A percentile compares a stretch with the other conserved stretches of the same genome.
Evolutionary conservation across 192 early-diverging fungal species (phyloP).

Genomic region (Backusella sp.): DNA sequence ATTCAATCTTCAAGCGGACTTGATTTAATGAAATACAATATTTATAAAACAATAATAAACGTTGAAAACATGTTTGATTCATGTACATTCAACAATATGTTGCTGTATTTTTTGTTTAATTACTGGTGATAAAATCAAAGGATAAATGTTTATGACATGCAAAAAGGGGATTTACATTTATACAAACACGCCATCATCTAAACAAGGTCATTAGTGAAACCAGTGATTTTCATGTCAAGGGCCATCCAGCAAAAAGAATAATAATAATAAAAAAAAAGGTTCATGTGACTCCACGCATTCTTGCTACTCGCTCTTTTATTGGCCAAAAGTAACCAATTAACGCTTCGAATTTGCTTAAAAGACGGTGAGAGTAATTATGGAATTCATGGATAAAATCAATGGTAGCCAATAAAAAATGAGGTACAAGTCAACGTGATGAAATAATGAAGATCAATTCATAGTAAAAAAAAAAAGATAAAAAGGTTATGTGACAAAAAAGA

Average conservation of each 20-base stretch:
- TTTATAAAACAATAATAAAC: no score
- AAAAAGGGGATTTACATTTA: no score
- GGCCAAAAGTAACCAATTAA: neutral
- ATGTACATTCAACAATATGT: no score
- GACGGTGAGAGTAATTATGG: neutral
- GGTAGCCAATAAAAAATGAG: neutral
- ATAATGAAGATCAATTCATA: neutral
- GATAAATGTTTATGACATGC: no score
- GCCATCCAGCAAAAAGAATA: neutral
- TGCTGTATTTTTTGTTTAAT: no score
- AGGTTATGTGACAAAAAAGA: neutral
- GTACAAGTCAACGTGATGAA: constrained; percentile 3
- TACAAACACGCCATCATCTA: neutral
- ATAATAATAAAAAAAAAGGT: neutral
- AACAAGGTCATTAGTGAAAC: neutral
- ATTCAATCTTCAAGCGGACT: no score
- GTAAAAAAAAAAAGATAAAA: neutral
- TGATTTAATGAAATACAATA: no score
- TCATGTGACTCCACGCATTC: constrained; percentile 6
- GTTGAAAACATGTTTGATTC: no score
- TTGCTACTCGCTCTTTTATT: neutral
- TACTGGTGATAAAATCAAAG: no score
- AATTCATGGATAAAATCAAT: neutral
- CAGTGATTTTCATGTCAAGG: neutral
- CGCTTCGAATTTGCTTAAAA: neutral